Conservation (phyloP, 2,329 filamentous ascomycete genomes). For the Hypoxylon sp. region DNA sequence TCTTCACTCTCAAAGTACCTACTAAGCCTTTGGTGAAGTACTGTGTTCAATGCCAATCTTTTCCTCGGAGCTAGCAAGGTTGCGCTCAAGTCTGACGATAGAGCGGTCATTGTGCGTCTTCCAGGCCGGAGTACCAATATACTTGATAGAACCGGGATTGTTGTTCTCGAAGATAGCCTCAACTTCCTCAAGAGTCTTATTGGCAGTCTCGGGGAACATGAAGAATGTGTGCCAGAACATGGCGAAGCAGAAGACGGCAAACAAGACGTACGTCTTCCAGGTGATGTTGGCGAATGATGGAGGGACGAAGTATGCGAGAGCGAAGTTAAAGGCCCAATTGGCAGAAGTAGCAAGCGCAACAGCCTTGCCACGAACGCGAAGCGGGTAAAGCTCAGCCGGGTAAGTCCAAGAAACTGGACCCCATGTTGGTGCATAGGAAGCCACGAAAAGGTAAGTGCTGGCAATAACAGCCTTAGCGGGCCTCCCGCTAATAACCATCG, state of each 20-base stretch:
- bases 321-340: constrained; percentile 66
- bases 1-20: constrained; percentile 26
- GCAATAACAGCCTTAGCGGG: constrained; percentile 71
- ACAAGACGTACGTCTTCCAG: constrained; percentile 66
- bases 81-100: constrained; percentile 52
- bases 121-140: constrained; percentile 59
- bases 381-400: constrained; percentile 62
- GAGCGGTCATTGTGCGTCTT: constrained; percentile 56
- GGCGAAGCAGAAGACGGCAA: constrained; percentile 64
- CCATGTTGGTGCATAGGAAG: constrained; percentile 61
- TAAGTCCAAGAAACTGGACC: constrained; percentile 60
- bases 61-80: constrained; percentile 53
- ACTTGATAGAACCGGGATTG: constrained; percentile 53
- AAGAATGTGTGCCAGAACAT: constrained; percentile 67
- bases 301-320: constrained; percentile 62
- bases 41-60: constrained; percentile 50
- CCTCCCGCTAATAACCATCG: constrained; percentile 61
- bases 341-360: constrained; percentile 65
- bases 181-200: constrained; percentile 67
- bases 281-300: constrained; percentile 59
- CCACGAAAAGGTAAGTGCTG: constrained; percentile 74
- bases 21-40: constrained; percentile 30
- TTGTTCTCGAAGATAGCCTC: constrained; percentile 61
- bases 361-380: constrained; percentile 64
- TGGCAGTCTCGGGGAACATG: constrained; percentile 67